These are phyloP conservation scores for Globisporangium recalcitrans DNA, from an alignment of 352 stramenopile species.

Conservation along the genomic window DNA sequence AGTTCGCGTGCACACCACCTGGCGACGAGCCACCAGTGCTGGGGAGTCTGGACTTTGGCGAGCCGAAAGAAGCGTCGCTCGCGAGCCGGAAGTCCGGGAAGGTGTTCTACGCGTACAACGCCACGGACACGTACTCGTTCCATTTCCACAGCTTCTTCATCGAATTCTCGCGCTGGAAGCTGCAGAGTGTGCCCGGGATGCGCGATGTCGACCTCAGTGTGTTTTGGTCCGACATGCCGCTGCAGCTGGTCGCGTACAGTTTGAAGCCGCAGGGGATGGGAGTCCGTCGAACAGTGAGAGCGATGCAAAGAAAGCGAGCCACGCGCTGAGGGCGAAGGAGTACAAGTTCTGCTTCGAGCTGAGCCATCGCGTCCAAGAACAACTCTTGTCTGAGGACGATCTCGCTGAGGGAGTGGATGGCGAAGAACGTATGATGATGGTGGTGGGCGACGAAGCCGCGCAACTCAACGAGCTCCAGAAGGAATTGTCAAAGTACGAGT, in stretches of 20 bases:
- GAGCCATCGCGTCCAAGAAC: conserved; percentile 27
- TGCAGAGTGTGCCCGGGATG: conserved; percentile 49
- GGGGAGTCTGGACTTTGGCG: conserved; percentile 48
- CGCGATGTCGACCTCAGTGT: conserved; percentile 34
- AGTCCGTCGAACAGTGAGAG: conserved; percentile 3
- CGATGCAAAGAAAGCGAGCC: conserved; percentile 23
- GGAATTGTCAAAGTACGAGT: conserved; percentile 27
- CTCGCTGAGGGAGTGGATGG: not conserved
- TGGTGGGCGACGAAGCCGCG: not conserved
- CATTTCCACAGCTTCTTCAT: conserved; percentile 73
- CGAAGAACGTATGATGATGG: not conserved
- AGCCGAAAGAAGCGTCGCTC: conserved; percentile 30
- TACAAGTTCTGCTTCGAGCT: conserved; percentile 60
- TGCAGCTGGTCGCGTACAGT: conserved; percentile 54
- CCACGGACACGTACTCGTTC: conserved; percentile 61
- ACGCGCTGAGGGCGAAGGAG: conserved; percentile 34
- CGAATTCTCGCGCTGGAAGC: conserved; percentile 51
- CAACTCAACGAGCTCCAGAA: conserved; percentile 25
- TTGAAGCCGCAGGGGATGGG: conserved; percentile 16
- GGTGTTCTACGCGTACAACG: conserved; percentile 50
- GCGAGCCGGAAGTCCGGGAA: conserved; percentile 29
- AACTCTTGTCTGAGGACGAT: not conserved
- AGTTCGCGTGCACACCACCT: conserved; percentile 49
- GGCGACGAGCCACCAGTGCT: conserved; percentile 30
- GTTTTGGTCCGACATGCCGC: conserved; percentile 61